Evolutionary conservation across 169 alveolate species (phyloP).

Genomic region (Cryptosporidium parvum): DNA sequence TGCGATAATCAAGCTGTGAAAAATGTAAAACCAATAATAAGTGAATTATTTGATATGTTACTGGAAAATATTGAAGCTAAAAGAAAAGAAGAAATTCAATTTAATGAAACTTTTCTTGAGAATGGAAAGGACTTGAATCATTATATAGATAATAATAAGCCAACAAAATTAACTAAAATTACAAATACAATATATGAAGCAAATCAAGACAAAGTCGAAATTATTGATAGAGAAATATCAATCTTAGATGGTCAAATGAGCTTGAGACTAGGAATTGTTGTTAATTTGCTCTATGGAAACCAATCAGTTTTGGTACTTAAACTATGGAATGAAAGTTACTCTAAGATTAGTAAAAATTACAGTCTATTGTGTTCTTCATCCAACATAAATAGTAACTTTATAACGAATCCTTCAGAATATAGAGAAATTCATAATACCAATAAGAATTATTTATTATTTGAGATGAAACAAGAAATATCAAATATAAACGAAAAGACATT

Average conservation of each 20-base stretch:
- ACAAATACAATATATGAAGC: background rate
- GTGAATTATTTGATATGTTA: conserved; percentile 59
- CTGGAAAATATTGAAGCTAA: conserved; percentile 30
- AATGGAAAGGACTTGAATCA: background rate
- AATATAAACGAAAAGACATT: conserved; percentile 18
- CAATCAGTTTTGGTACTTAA: conserved; percentile 42
- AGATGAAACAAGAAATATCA: background rate
- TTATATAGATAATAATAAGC: background rate
- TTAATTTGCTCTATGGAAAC: background rate
- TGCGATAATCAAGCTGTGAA: background rate
- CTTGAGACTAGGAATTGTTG: conserved; percentile 1
- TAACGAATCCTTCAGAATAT: background rate
- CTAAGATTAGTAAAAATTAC: background rate
- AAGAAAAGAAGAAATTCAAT: background rate
- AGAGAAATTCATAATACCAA: background rate
- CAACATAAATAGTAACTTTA: conserved; percentile 15
- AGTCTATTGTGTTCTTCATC: conserved; percentile 50
- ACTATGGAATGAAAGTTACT: conserved; percentile 22
- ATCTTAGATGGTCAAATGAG: conserved; percentile 2
- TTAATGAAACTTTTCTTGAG: background rate
- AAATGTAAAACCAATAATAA: conserved; percentile 30
- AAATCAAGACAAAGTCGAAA: background rate
- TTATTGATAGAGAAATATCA: conserved; percentile 15
- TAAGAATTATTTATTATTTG: background rate
- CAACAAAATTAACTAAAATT: background rate